These are phyloP conservation scores for Epichloe scottii DNA, from an alignment of 2,329 filamentous ascomycete species.

Conservation along the genomic window DNA sequence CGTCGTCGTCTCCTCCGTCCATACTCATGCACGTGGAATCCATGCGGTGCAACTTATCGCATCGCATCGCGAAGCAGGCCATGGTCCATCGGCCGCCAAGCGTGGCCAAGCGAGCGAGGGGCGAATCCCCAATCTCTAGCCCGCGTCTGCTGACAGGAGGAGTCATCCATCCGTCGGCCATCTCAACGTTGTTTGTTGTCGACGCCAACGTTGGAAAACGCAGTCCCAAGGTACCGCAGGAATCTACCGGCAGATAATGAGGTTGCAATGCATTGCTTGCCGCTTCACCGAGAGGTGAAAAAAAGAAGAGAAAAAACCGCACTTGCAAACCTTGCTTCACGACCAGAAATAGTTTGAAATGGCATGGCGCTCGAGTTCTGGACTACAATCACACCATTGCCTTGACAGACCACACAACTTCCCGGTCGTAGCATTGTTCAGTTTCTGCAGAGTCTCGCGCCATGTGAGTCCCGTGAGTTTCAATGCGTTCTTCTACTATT, in stretches of 20 bases:
- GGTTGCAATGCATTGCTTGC: too few relatives aligned
- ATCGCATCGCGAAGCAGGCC: not conserved
- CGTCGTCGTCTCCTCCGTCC: not conserved
- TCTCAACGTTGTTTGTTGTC: not conserved
- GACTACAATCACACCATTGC: not conserved
- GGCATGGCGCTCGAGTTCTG: not conserved
- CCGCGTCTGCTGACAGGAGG: not conserved
- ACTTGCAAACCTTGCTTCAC: not conserved
- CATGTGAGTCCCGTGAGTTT: not conserved
- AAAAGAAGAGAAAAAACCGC: not conserved
- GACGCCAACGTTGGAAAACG: not conserved
- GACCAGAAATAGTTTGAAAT: not conserved
- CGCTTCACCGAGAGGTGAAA: too few relatives aligned
- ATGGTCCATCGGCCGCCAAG: slow-evolving; percentile 3
- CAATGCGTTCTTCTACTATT: not conserved
- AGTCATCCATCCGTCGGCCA: not conserved
- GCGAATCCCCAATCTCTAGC: not conserved
- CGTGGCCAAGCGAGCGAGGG: not conserved
- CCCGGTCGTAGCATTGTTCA: not conserved
- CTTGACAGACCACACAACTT: not conserved
- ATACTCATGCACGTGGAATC: not conserved
- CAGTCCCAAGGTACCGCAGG: too few relatives aligned
- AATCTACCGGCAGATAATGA: too few relatives aligned
- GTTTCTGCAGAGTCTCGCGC: not conserved
- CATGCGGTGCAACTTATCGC: not conserved